Evolutionary conservation across 2,329 filamentous ascomycete species (phyloP), one percentile per base, ranked within the genome.

Genomic region (Colletotrichum destructivum): DNA sequence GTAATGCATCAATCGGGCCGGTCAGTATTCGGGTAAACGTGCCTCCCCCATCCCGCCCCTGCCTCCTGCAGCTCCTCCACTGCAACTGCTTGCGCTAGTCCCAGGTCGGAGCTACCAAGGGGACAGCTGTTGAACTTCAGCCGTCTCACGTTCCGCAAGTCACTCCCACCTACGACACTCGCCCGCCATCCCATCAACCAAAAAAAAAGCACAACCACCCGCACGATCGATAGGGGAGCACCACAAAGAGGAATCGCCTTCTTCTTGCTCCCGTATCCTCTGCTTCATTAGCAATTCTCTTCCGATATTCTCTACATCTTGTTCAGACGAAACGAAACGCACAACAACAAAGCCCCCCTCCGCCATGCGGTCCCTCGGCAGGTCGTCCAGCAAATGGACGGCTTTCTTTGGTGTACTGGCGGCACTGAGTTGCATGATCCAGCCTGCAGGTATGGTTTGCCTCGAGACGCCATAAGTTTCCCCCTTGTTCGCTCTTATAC

Each of bases 321-420:
- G 62, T 40, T 46, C 23, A 63, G 61, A 60, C 49, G 49, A 47
- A 35, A 35, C 31, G 31, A 35, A 35, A 44, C 42, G 49, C 47
- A 9, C 42, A 18, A 61, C 26, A 42, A 26, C 51, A 75, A 74
- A 40, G 71, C 73, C 68, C 73, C 73, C 59, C 69, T 73, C 69
- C 77, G 77, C 77, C 78, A 91, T 91, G 89, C 84, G 84, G 82
- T 84, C 83, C 78, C 81, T 78, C 64, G 80, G 82, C 78, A 82
- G 82, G 80, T 81, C 84, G 84, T 89, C 89, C 84, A 84, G 82
- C 79, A 85, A 84, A 82, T 94, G 93, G 93, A 88, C 90, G 79
- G 84, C 89, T 77, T 85, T 90, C 75, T 81, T 94, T 73, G 87
- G 89, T 74, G 79, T 94, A 72, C 76, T 93, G 55, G 83, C 87